Evolutionary conservation across 2,329 filamentous ascomycete species (phyloP), one percentile per base, ranked within the genome.

Genomic region (Calonectria pseudoturangicola): DNA sequence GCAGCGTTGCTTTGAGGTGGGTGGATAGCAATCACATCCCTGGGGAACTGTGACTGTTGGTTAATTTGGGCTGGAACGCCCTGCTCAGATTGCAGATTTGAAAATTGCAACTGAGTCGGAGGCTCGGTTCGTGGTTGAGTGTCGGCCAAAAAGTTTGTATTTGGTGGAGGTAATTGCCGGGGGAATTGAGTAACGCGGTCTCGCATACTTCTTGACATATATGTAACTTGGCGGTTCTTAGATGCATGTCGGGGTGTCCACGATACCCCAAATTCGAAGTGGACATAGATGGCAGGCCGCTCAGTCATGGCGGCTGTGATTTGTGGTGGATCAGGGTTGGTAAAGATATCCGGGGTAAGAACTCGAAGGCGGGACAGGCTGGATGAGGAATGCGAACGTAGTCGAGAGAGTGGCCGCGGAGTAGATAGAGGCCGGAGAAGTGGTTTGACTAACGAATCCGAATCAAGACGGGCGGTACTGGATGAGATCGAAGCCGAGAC

Each of bases 241-340:
- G 86, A 83, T 15, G 84, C 72, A 68, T 86, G 83, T 47, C 84
- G 84, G n/a, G 83, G 83, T 30, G 85, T 84, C 85, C 87, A 89
- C 0, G 88, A 88, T 28, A 90, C 80, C 36, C 88, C 87, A 71
- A 89, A 88, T 77, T 89, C 88, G 71, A 90, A 81, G 68, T 88
- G 86, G 12, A 90, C 81, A 71, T 88, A 89, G 67, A 90, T 82
- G 45, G 74, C 73, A 54, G 81, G 80, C 66, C 80, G 73, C 25
- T 78, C 66, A 21, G 72, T 70, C 81, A 82, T 83, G 54, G 39
- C 74, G 65, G 33, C 62, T 45, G 48, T 36, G 33, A 16, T 27
- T 27, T 30, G 47, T 25, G 21, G 25, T 10, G 16, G 33, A 51
- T 60, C 58, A 36, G 33, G 33, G 18, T 15, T 56, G 33, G 47